These are phyloP conservation scores for Phytopythium oedochilum DNA, from an alignment of 352 stramenopile species.

Conservation along the genomic window DNA sequence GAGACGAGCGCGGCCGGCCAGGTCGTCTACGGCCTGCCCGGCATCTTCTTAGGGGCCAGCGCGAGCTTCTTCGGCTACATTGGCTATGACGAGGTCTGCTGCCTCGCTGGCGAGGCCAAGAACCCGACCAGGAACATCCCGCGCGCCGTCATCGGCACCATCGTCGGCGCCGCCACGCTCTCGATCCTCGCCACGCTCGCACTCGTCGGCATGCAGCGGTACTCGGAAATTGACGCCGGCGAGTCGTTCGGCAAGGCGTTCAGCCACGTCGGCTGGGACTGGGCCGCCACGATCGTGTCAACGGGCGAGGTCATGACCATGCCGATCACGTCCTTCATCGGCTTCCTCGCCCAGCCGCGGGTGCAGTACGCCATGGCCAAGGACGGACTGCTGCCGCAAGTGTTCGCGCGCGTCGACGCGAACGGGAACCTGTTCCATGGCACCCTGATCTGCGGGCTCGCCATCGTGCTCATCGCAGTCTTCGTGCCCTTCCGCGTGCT, in stretches of 20 bases:
- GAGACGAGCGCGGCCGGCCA: slow-evolving; percentile 21
- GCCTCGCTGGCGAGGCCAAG: slow-evolving; percentile 86
- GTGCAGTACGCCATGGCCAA: slow-evolving; percentile 90
- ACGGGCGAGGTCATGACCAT: slow-evolving; percentile 93
- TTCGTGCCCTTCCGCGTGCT: slow-evolving; percentile 84
- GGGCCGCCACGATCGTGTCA: slow-evolving; percentile 83
- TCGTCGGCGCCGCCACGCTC: slow-evolving; percentile 76
- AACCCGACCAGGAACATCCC: slow-evolving; percentile 86
- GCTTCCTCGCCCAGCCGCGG: slow-evolving; percentile 91
- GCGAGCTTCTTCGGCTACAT: slow-evolving; percentile 96
- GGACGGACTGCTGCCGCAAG: slow-evolving; percentile 88
- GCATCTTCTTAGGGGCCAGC: slow-evolving; percentile 87
- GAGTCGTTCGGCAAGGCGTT: slow-evolving; percentile 78
- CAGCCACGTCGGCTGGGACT: slow-evolving; percentile 45
- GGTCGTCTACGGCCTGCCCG: slow-evolving; percentile 59
- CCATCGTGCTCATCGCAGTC: slow-evolving; percentile 48
- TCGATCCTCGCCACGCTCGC: slow-evolving; percentile 87
- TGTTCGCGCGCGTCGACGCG: slow-evolving; percentile 75
- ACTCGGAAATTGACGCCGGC: slow-evolving; percentile 69
- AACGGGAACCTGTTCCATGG: slow-evolving; percentile 72
- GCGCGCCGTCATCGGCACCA: slow-evolving; percentile 85
- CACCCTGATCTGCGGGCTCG: slow-evolving; percentile 53
- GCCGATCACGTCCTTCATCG: slow-evolving; percentile 94
- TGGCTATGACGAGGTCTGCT: slow-evolving; percentile 96
- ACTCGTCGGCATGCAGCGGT: slow-evolving; percentile 91